A percentile compares a stretch with the other conserved stretches of the same genome.
phyloP scores from a whole-genome alignment of 306 rosid genomes.

The Gastrolobium villosum region DNA sequence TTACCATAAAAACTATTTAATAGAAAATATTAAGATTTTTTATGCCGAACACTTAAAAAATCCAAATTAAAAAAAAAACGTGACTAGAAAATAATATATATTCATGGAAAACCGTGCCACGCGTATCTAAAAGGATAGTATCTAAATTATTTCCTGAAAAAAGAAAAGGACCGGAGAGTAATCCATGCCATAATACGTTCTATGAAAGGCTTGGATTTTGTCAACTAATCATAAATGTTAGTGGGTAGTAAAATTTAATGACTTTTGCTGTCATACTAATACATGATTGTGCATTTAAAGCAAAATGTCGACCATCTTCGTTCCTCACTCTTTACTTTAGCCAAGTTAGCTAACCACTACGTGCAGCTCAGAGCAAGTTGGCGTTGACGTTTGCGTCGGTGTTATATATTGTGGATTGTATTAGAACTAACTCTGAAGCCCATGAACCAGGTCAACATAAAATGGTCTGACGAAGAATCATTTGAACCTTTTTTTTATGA shows the following conservation, averaged over 20 bases:
- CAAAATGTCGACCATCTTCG: neutral
- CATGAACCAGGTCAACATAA: neutral
- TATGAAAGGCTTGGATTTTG: neutral
- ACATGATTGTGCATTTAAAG: conserved; percentile 14
- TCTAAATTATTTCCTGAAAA: too few relatives aligned
- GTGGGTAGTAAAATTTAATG: conserved; percentile 17
- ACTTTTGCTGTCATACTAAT: neutral
- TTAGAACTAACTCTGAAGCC: neutral
- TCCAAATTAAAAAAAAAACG: too few relatives aligned
- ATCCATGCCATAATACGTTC: neutral
- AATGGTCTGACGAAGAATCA: too few relatives aligned
- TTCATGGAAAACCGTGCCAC: too few relatives aligned
- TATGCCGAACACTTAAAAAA: too few relatives aligned
- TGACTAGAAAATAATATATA: too few relatives aligned
- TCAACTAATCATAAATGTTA: conserved; percentile 34
- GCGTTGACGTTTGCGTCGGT: neutral
- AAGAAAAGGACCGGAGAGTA: neutral
- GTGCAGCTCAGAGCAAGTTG: neutral
- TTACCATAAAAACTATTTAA: too few relatives aligned
- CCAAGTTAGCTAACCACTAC: neutral
- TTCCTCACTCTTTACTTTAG: neutral
- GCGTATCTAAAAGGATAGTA: too few relatives aligned
- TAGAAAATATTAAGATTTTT: too few relatives aligned
- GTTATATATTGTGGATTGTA: neutral
- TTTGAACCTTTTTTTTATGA: too few relatives aligned